Base-by-base conservation (phyloP, 169 alveolate species). In the Eimeria tenella region DNA sequence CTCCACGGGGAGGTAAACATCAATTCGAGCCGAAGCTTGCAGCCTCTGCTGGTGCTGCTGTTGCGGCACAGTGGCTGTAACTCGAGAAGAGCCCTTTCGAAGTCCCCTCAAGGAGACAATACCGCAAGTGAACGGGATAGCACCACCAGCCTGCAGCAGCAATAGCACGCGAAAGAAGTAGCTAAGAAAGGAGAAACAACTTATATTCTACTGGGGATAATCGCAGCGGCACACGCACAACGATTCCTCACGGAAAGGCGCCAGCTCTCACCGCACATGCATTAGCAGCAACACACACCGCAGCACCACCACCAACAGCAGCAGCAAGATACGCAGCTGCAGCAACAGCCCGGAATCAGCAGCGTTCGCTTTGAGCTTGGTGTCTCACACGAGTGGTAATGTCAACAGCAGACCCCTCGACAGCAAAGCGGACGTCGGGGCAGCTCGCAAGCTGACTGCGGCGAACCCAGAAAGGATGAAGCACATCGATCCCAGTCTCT, bases 51-150 rank as follows among this genome's bases (percentile, higher is more conserved):
- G 84, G 25, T 23, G 42, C 42, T 17, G 77, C 77, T 50, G 77
- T 71, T 53, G 75, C 86, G 68, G 74, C 62, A 87, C 73, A 70
- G 70, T 52, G 8, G 87, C 87, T 13, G 70, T 52, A 9, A 77
- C 70, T 8, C 70, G 68, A 8, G 87, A 21, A 19, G 68, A 52
- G 68, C 87, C 87, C 19, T 77, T 77, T 13, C 70, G 63, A 11
- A 77, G 50, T 8, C 87, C 87, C 62, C 62, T 49, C 17, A 77
- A 10, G 55, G 87, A 77, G 50, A 77, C 50, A 9, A 77, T 17
- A 23, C 87, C 87, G 25, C 87, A 77, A 23, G 68, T 77, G 87
- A 19, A 77, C 6, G 87, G 87, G 55, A 77, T 49, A 53, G 21
- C 5, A 6, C 56, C 56, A 6, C 56, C 60, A 73, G 19, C 83